phyloP scores from a whole-genome alignment of 495 filamentous ascomycete species.

The Penicillium arizonense region DNA sequence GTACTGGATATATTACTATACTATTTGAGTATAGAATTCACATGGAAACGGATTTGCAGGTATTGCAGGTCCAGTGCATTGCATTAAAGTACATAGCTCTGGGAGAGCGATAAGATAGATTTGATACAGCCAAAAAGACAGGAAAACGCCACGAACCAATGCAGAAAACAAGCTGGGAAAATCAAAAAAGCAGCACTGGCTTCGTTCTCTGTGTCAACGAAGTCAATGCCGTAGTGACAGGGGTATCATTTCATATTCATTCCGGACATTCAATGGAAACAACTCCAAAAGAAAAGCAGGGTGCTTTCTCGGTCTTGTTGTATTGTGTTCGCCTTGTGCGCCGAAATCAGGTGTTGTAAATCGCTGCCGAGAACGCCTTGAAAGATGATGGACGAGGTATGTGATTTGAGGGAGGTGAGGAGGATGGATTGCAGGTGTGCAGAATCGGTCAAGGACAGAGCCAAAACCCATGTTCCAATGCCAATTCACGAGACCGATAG shows the following conservation, averaged over 20 bases:
- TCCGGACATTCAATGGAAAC: constrained; percentile 13
- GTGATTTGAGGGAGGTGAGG: not conserved
- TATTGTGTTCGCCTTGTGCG: constrained; percentile 19
- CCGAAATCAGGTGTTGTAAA: constrained; percentile 9
- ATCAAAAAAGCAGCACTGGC: not conserved
- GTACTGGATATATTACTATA: too few relatives aligned
- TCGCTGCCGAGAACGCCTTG: constrained; percentile 10
- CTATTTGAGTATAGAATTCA: too few relatives aligned
- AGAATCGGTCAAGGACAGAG: not conserved
- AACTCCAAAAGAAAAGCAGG: constrained; percentile 11
- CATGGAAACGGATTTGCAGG: too few relatives aligned
- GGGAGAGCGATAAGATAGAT: too few relatives aligned
- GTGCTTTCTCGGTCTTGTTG: constrained; percentile 1
- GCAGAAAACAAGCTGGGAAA: not conserved
- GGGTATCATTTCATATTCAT: constrained; percentile 32
- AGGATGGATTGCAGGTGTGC: not conserved
- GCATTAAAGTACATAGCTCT: too few relatives aligned
- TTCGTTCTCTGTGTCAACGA: constrained; percentile 1
- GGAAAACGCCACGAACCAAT: not conserved
- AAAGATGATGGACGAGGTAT: constrained; percentile 1
- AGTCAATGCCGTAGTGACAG: constrained; percentile 7
- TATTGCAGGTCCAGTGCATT: too few relatives aligned
- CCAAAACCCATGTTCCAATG: not conserved
- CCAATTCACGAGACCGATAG: not conserved
- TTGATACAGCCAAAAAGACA: too few relatives aligned